Conservation (phyloP, 805 yeast genomes). For the Candida succiphila region DNA sequence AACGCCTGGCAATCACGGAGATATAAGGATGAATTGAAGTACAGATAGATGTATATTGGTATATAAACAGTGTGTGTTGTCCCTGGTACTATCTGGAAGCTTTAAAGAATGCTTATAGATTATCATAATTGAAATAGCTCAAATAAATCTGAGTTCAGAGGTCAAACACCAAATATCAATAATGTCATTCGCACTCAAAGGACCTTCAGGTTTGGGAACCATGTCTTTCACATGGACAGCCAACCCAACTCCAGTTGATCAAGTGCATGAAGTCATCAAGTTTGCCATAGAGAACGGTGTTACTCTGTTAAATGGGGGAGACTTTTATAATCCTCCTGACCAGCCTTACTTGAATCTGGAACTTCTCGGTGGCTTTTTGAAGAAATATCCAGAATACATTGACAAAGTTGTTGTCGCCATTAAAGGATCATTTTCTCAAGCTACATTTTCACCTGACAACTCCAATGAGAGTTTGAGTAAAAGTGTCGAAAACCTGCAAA, state of each 20-base stretch:
- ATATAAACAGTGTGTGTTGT: too few species aligned
- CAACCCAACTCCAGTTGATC: slow-evolving; percentile 40
- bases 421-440: slow-evolving; percentile 47
- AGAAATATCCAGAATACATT: slow-evolving; percentile 43
- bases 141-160: too few species aligned
- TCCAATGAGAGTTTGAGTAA: slow-evolving; percentile 33
- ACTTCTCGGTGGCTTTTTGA: slow-evolving; percentile 47
- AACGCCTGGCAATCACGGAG: too few species aligned
- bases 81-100: too few species aligned
- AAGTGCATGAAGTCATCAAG: slow-evolving; percentile 44
- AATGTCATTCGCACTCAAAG: neutral
- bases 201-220: slow-evolving; percentile 46
- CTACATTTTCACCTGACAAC: slow-evolving; percentile 36
- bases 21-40: too few species aligned
- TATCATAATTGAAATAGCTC: too few species aligned
- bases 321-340: slow-evolving; percentile 53
- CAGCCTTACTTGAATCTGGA: slow-evolving; percentile 35
- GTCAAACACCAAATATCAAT: neutral
- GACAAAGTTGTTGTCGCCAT: slow-evolving; percentile 50
- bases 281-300: slow-evolving; percentile 39
- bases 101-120: too few species aligned
- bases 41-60: too few species aligned
- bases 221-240: slow-evolving; percentile 76
- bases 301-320: slow-evolving; percentile 62
- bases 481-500: slow-evolving; percentile 36